Conservation (phyloP, 179 eudicot genomes). For the Beta lomatogona region DNA sequence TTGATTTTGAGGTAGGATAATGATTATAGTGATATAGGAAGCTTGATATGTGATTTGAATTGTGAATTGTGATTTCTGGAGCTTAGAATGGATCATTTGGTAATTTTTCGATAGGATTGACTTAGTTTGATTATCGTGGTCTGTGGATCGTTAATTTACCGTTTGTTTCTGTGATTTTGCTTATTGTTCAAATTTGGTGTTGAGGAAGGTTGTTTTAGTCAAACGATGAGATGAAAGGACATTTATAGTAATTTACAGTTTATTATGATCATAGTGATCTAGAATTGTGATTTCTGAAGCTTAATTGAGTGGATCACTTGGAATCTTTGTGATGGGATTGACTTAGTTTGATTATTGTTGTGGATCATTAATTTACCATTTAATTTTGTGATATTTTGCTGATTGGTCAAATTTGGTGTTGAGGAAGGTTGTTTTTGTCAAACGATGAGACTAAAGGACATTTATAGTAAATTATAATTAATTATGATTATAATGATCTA, state of each 20-base stretch:
- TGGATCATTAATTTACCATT: background rate
- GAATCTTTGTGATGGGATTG: background rate
- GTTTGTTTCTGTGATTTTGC: background rate
- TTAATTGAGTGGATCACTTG: background rate
- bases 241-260: too few relatives aligned
- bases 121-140: background rate
- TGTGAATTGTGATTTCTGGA: background rate
- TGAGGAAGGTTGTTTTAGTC: background rate
- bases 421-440: background rate
- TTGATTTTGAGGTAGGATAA: background rate
- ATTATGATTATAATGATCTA: background rate
- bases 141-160: background rate
- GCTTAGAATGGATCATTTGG: background rate
- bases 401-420: background rate
- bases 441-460: background rate
- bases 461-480: too few relatives aligned
- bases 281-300: background rate
- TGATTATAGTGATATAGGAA: background rate
- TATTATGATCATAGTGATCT: too few relatives aligned
- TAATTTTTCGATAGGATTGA: background rate
- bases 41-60: background rate
- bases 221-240: background rate
- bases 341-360: background rate
- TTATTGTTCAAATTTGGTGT: background rate
- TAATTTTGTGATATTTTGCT: background rate